Evolutionary conservation across 805 yeast genomes (phyloP).

Genomic region (Candida qinlingensis): DNA sequence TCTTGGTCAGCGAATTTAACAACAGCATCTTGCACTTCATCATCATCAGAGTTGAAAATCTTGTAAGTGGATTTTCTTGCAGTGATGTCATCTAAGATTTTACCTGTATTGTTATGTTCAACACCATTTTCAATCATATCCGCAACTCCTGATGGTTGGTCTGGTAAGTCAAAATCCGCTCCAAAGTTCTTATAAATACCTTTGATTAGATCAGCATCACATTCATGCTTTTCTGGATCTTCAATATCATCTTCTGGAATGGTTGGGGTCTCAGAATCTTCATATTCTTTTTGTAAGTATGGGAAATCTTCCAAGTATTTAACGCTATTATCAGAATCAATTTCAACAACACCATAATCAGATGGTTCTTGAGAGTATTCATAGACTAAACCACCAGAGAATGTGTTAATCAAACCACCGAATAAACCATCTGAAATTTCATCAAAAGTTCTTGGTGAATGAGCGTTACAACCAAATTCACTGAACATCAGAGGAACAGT

Average conservation of each 20-base stretch:
- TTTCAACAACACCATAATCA: conserved; percentile 69
- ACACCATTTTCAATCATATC: conserved; percentile 44
- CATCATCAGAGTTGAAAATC: conserved; percentile 27
- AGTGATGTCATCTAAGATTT: conserved; percentile 34
- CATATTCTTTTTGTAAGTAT: conserved; percentile 41
- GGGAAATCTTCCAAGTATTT: conserved; percentile 43
- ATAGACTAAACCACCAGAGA: conserved; percentile 91
- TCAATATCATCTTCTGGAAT: conserved; percentile 33
- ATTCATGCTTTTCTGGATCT: conserved; percentile 28
- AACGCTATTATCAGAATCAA: conserved; percentile 39
- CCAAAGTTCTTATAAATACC: conserved; percentile 36
- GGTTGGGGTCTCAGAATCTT: conserved; percentile 31
- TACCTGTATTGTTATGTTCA: conserved; percentile 39
- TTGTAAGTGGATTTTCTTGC: conserved; percentile 35
- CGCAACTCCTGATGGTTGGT: conserved; percentile 38
- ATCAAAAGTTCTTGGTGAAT: conserved; percentile 75
- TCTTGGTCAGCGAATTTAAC: conserved; percentile 33
- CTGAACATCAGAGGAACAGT: conserved; percentile 66
- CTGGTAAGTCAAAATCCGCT: conserved; percentile 43
- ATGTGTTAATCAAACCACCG: conserved; percentile 57
- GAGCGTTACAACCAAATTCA: conserved; percentile 80
- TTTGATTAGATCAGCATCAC: conserved; percentile 35
- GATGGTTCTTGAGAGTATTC: conserved; percentile 78
- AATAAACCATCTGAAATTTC: conserved; percentile 68
- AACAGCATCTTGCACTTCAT: conserved; percentile 29